Conservation (phyloP, 768 basidiomycete genomes). For the Mycena galericulata region DNA sequence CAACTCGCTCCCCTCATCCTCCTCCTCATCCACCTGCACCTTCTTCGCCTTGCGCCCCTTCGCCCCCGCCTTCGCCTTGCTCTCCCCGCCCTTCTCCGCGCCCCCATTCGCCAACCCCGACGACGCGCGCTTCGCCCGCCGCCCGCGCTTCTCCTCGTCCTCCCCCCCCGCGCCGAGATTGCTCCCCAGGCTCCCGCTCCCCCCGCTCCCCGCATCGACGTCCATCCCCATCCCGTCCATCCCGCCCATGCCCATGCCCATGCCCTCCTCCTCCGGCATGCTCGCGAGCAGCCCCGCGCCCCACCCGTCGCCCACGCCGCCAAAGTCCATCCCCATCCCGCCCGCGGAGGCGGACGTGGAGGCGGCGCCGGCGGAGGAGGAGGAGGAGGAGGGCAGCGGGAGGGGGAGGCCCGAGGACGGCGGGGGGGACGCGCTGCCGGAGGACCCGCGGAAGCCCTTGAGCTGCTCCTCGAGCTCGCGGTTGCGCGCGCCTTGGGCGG, state of each 20-base stretch:
- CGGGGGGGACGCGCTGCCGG: constrained; percentile 38
- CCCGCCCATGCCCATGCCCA: constrained; percentile 21
- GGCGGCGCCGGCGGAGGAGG: background rate
- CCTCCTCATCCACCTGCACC: constrained; percentile 26
- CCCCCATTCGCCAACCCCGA: constrained; percentile 2
- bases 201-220: constrained; percentile 33
- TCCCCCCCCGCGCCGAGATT: constrained; percentile 29
- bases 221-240: constrained; percentile 23
- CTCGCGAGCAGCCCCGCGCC: constrained; percentile 31
- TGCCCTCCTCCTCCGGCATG: constrained; percentile 39
- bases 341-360: constrained; percentile 5
- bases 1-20: constrained; percentile 29
- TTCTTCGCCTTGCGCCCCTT: constrained; percentile 26
- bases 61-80: background rate
- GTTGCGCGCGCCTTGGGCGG: constrained; percentile 81
- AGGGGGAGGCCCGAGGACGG: constrained; percentile 6
- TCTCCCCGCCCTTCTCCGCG: constrained; percentile 32
- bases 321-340: constrained; percentile 24
- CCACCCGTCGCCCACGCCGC: constrained; percentile 22
- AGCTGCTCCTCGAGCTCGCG: constrained; percentile 84
- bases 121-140: constrained; percentile 25
- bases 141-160: constrained; percentile 35
- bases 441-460: constrained; percentile 52
- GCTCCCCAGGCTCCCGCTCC: too few species aligned
- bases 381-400: background rate